Conservation (phyloP, 768 basidiomycete genomes). For the Tylopilus sp. region DNA sequence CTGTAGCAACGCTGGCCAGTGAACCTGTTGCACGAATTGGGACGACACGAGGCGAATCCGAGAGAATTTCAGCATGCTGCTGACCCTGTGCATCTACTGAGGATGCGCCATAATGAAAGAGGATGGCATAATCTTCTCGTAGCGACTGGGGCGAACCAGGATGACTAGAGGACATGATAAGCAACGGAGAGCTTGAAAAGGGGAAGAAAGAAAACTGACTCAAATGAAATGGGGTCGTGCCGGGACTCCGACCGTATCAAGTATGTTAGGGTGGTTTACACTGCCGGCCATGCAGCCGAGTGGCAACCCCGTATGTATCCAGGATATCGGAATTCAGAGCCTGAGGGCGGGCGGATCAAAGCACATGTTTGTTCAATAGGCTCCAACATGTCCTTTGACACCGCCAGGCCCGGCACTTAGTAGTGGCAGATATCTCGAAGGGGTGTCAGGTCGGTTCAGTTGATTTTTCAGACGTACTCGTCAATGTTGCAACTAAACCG, state of each 20-base stretch:
- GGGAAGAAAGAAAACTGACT: neutral
- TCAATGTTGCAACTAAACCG: too few relatives aligned
- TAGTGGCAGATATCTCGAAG: too few relatives aligned
- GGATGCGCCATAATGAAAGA: conserved; percentile 47
- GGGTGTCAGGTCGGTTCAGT: too few relatives aligned
- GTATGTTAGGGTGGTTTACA: neutral
- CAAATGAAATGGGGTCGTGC: too few relatives aligned
- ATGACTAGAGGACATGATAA: conserved; percentile 17
- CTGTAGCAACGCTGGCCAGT: neutral
- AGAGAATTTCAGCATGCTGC: neutral
- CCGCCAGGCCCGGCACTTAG: too few relatives aligned
- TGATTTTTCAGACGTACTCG: too few relatives aligned
- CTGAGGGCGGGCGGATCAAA: too few relatives aligned
- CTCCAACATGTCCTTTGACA: too few relatives aligned
- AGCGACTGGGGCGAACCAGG: conserved; percentile 38
- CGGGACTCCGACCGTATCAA: neutral
- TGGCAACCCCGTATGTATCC: neutral
- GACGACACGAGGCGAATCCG: conserved; percentile 18
- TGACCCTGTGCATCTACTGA: conserved; percentile 10
- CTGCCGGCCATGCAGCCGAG: neutral
- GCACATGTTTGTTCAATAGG: too few relatives aligned
- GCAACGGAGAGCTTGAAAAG: too few relatives aligned
- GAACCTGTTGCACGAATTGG: conserved; percentile 13
- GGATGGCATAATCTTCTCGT: conserved; percentile 62
- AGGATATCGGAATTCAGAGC: too few relatives aligned